Evolutionary conservation across 805 yeast species (phyloP).

Genomic region (Candida morakotiae): DNA sequence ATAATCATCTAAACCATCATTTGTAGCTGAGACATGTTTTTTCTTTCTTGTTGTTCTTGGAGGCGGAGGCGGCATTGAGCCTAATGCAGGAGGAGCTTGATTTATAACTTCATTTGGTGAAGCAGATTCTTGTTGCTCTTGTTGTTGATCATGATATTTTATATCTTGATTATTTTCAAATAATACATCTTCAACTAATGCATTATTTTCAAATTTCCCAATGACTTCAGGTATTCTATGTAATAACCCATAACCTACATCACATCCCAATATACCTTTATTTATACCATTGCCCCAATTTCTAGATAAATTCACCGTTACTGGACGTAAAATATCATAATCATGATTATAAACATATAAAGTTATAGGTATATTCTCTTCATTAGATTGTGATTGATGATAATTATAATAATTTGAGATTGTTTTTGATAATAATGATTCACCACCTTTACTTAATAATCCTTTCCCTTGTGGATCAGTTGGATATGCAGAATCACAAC

Average conservation of each 20-base stretch:
- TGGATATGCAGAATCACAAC: conserved; percentile 51
- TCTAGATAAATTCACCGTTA: conserved; percentile 62
- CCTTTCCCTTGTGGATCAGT: conserved; percentile 60
- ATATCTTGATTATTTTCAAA: conserved; percentile 23
- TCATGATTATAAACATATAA: conserved; percentile 79
- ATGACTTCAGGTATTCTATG: conserved; percentile 78
- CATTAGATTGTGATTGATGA: conserved; percentile 27
- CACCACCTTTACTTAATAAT: conserved; percentile 81
- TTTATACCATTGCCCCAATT: conserved; percentile 65
- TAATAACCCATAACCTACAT: conserved; percentile 87
- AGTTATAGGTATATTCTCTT: conserved; percentile 37
- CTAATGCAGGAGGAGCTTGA: conserved; percentile 12
- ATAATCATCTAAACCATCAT: conserved; percentile 30
- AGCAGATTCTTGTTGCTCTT: background rate
- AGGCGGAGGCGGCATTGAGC: conserved; percentile 14
- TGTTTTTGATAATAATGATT: conserved; percentile 66
- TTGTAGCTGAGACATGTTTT: conserved; percentile 20
- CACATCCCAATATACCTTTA: conserved; percentile 83
- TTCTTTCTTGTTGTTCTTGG: conserved; percentile 24
- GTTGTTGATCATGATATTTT: conserved; percentile 11
- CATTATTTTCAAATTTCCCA: conserved; percentile 42
- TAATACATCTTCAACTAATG: conserved; percentile 29
- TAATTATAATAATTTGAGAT: conserved; percentile 54
- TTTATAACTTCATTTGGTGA: conserved; percentile 5
- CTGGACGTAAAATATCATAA: conserved; percentile 81